Conservation (phyloP, 164 flowering plant species). For the Protea cynaroides region DNA sequence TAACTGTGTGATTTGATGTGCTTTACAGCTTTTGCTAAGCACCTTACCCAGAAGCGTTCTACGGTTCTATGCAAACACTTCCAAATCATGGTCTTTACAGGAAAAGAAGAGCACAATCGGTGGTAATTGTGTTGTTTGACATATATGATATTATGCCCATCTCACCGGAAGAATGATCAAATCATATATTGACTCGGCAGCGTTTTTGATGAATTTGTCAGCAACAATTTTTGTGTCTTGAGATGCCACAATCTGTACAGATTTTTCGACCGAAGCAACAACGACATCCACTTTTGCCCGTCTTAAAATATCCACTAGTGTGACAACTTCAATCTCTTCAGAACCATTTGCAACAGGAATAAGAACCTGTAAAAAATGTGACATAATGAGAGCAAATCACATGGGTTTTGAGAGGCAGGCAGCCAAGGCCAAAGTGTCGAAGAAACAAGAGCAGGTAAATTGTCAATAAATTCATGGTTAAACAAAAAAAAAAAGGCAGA, state of each 20-base stretch:
- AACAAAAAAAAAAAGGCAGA: too few relatives aligned
- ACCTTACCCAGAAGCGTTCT: background rate
- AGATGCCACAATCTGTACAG: conserved; percentile 52
- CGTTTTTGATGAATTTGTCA: conserved; percentile 59
- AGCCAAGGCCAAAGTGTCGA: background rate
- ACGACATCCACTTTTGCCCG: conserved; percentile 76
- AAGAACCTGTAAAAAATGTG: conserved; percentile 48
- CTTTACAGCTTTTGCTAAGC: conserved; percentile 2
- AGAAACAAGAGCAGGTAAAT: too few relatives aligned
- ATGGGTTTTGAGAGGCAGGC: background rate
- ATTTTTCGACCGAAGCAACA: conserved; percentile 81
- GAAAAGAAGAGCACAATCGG: background rate
- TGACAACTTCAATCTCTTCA: conserved; percentile 79
- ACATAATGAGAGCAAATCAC: too few relatives aligned
- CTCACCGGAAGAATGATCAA: conserved; percentile 91
- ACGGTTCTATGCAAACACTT: background rate
- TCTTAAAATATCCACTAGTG: conserved; percentile 64
- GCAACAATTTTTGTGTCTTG: conserved; percentile 66
- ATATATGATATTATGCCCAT: background rate
- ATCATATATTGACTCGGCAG: conserved; percentile 65
- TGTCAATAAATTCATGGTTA: too few relatives aligned
- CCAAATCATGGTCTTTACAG: background rate
- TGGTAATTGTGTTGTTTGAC: background rate
- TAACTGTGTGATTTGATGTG: too few relatives aligned
- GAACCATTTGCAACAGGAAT: conserved; percentile 89